Evolutionary conservation across 1,284 basidiomycete genomes (phyloP).

Genomic region (Uromyces viciae-fabae): DNA sequence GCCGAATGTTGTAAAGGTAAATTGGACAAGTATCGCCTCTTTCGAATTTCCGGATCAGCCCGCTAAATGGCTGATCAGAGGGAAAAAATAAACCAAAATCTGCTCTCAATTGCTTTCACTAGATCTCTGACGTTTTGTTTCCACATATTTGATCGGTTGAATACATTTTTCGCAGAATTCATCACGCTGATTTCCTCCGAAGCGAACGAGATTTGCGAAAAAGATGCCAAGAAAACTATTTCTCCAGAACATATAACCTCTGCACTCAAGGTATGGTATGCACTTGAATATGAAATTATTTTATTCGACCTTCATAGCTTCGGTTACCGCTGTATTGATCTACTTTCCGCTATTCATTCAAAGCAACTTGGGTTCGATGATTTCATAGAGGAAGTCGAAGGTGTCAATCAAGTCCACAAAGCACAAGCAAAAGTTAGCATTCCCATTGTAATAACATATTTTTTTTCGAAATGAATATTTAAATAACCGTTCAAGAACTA

Average conservation of each 20-base stretch:
- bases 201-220: constrained; percentile 96
- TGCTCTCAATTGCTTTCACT: too few species aligned
- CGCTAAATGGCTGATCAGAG: too few species aligned
- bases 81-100: too few species aligned
- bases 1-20: constrained; percentile 97
- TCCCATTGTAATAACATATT: neutral
- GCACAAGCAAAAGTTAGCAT: constrained; percentile 71
- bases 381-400: constrained; percentile 81
- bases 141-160: neutral
- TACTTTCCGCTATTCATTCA: neutral
- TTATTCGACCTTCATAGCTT: neutral
- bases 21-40: neutral
- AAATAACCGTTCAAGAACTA: too few species aligned
- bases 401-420: constrained; percentile 89
- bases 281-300: neutral
- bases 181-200: constrained; percentile 96
- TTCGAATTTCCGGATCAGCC: too few species aligned
- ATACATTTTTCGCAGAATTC: constrained; percentile 67
- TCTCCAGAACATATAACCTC: constrained; percentile 93
- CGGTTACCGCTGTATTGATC: neutral
- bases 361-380: constrained; percentile 83
- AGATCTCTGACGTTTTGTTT: neutral
- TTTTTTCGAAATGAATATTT: too few species aligned
- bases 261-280: constrained; percentile 71
- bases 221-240: constrained; percentile 98